These are phyloP conservation scores for Dissoconium aciculare DNA, from an alignment of 2,329 filamentous ascomycete genomes.

Conservation along the genomic window DNA sequence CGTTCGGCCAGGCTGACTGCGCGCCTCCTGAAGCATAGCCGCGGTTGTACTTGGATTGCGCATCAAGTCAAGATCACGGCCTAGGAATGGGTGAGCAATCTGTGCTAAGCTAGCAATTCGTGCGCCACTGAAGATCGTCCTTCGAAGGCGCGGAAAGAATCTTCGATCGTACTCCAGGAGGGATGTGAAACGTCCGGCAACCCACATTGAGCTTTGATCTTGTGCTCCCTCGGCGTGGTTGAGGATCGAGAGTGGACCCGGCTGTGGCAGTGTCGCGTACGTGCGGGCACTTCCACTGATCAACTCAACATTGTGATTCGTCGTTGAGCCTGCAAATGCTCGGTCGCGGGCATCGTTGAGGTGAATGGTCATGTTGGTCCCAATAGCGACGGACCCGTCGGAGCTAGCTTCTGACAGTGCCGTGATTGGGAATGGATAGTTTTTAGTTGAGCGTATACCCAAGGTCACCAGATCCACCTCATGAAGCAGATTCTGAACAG, in stretches of 20 bases:
- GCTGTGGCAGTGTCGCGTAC: constrained; percentile 62
- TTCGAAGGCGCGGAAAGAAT: constrained; percentile 62
- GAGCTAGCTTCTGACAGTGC: constrained; percentile 57
- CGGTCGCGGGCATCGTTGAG: constrained; percentile 58
- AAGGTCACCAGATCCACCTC: constrained; percentile 70
- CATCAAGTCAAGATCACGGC: constrained; percentile 45
- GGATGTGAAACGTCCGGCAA: constrained; percentile 76
- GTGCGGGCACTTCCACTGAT: constrained; percentile 26
- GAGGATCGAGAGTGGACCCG: constrained; percentile 68
- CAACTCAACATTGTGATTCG: constrained; percentile 12
- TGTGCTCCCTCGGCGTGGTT: constrained; percentile 50
- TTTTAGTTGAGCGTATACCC: constrained; percentile 50
- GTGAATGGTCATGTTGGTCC: constrained; percentile 66
- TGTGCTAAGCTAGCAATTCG: constrained; percentile 58
- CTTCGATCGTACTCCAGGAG: constrained; percentile 82
- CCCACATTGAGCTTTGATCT: constrained; percentile 58
- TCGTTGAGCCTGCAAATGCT: constrained; percentile 9
- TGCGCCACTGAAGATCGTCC: constrained; percentile 71
- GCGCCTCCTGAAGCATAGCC: constrained; percentile 40
- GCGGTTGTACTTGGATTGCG: constrained; percentile 34
- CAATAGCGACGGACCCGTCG: constrained; percentile 62
- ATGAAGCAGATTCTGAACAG: constrained; percentile 59
- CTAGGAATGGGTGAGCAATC: constrained; percentile 52
- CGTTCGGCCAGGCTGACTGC: constrained; percentile 43
- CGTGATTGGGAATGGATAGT: constrained; percentile 70